phyloP scores from a whole-genome alignment of 805 yeast genomes.

The Wickerhamiella slavikovae region DNA sequence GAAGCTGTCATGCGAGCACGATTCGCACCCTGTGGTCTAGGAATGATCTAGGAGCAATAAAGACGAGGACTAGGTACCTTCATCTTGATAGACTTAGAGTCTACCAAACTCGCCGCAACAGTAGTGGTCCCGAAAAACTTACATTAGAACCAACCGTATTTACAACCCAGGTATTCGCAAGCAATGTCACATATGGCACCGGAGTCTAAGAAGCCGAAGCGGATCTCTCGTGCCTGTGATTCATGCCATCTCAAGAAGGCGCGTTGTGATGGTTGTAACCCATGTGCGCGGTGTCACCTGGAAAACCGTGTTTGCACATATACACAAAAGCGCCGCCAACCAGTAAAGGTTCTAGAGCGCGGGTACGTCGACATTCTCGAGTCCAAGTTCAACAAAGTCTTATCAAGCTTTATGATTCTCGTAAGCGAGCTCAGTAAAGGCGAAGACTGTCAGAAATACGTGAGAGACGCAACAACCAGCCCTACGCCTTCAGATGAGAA shows the following conservation, averaged over 20 bases:
- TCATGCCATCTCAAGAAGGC: constrained; percentile 4
- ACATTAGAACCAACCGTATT: no score
- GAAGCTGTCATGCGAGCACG: no score
- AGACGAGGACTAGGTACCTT: no score
- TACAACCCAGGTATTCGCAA: no score
- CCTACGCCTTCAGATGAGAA: no score
- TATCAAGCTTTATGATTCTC: constrained; percentile 3
- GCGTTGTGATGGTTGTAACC: constrained; percentile 4
- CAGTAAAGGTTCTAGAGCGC: constrained; percentile 2
- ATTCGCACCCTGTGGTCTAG: no score
- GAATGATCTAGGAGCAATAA: no score
- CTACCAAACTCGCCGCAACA: no score
- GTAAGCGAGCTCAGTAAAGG: constrained; percentile 2
- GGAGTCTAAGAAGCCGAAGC: constrained; percentile 3
- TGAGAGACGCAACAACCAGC: no score
- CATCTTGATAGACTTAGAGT: no score
- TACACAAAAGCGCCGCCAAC: constrained; percentile 2
- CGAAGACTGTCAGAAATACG: constrained; percentile 1
- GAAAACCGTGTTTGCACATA: constrained; percentile 4
- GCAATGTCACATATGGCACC: no score
- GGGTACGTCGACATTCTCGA: constrained; percentile 4
- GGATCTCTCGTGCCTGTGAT: constrained; percentile 4
- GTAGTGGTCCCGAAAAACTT: no score
- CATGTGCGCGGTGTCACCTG: constrained; percentile 3
- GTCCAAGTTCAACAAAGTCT: constrained; percentile 2